Base-by-base conservation (phyloP, 345 rosid genomes). In the Heritiera littoralis region DNA sequence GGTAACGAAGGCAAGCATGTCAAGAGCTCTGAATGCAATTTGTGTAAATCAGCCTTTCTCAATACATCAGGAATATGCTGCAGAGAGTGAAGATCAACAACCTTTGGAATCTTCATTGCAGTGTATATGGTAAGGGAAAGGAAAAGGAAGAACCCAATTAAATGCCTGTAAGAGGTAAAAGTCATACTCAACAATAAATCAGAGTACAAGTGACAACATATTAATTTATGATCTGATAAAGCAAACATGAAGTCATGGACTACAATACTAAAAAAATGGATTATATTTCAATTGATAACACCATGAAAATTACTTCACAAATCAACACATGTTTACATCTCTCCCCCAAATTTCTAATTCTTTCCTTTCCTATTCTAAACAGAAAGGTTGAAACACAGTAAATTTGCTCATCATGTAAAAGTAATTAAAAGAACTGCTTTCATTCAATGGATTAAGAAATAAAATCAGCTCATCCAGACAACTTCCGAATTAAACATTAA, bases 121-220 rank as follows among this genome's bases (percentile, higher is more conserved):
- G 98, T 92, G 81, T 91, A 95, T 81, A 93, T 89, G 15, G 99
- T 92, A 40, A 95, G 89, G 69, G 96, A 83, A 74, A 95, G 94
- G 87, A 95, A 95, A 80, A 95, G 75, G 86, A 95, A 95, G 87
- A 95, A 95, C n/a, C 99, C 99, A 82, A 95, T 92, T 89, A 95
- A 87, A 87, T 95, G 99, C 88, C 99, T 95, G 92, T 91, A 86
- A 51, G 28, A 81, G 72, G 72, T 46, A 63, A 41, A 2, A 18
- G 0, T 51, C 71, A 67, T 8, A 77, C 30, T 70, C 61, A 28
- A 45, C 9, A 28, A 45, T 5, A n/a, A 51, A 23, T 38, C 13
- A 70, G 52, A 7, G 77, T 13, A 59, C n/a, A 43, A 59, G 20
- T 13, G 54, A 75, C 40, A 46, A 61, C 43, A 61, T 13, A 15